A percentile compares a stretch with the other conserved stretches of the same genome.
Conservation (phyloP, 371 early-diverging fungal species). For the Mucor circinelloides region DNA sequence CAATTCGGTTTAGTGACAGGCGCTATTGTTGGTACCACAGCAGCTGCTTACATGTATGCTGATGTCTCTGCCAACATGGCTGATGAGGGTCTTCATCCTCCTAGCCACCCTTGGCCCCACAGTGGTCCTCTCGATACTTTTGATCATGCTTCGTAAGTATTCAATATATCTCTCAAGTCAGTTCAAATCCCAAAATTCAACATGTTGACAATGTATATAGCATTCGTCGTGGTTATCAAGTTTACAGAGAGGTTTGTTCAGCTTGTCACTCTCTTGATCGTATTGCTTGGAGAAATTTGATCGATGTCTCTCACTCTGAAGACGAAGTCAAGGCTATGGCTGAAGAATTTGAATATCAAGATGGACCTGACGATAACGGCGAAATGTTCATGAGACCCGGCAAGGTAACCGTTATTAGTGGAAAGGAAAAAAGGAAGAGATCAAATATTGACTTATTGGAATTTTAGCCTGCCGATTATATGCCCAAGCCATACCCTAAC, state of each 20-base stretch:
- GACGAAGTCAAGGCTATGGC: constrained; percentile 95
- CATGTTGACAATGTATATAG: constrained; percentile 34
- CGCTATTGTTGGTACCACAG: constrained; percentile 60
- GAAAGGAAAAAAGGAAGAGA: not conserved
- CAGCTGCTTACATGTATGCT: constrained; percentile 56
- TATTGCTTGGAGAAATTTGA: constrained; percentile 93
- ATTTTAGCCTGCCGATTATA: constrained; percentile 82
- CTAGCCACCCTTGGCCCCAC: constrained; percentile 90
- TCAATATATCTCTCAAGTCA: not conserved
- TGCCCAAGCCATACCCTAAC: constrained; percentile 94
- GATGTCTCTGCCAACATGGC: constrained; percentile 73
- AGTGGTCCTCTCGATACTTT: constrained; percentile 79
- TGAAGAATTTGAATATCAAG: constrained; percentile 88
- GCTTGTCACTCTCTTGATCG: constrained; percentile 96
- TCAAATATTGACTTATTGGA: not conserved
- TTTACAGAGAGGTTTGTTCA: constrained; percentile 97
- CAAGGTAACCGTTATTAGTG: constrained; percentile 61
- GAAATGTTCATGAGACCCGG: constrained; percentile 96
- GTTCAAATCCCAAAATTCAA: not conserved
- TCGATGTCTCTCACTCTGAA: constrained; percentile 90
- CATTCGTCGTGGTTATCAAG: constrained; percentile 98
- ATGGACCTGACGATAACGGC: constrained; percentile 95
- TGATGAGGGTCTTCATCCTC: constrained; percentile 93
- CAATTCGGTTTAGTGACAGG: constrained; percentile 57
- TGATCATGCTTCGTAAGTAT: constrained; percentile 90